These are phyloP conservation scores for Neurospora sp. DNA, from an alignment of 495 filamentous ascomycete species.

Conservation along the genomic window DNA sequence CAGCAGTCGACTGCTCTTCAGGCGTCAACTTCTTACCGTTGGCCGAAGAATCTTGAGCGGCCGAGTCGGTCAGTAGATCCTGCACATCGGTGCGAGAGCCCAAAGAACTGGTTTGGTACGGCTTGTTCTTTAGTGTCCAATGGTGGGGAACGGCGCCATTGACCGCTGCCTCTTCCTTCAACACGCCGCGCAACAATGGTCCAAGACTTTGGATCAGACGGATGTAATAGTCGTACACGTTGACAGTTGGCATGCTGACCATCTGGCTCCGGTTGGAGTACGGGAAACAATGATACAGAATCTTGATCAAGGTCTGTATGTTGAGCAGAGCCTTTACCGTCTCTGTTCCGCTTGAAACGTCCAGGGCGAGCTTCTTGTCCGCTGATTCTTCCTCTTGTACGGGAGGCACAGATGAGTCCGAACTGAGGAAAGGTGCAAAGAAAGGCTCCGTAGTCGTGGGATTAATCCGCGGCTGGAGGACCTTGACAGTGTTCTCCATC, in stretches of 20 bases:
- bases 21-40: constrained; percentile 19
- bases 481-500: constrained; percentile 56
- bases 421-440: constrained; percentile 52
- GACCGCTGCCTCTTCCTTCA: constrained; percentile 74
- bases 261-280: constrained; percentile 37
- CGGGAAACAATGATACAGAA: constrained; percentile 65
- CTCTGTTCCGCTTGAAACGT: constrained; percentile 52
- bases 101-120: background rate
- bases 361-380: constrained; percentile 8
- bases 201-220: constrained; percentile 61
- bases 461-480: constrained; percentile 53
- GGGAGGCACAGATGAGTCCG: constrained; percentile 17
- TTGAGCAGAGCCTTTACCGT: constrained; percentile 68
- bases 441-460: constrained; percentile 26
- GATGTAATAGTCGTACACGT: constrained; percentile 69
- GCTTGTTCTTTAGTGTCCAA: constrained; percentile 24
- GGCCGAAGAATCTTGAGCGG: constrained; percentile 13
- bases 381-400: background rate
- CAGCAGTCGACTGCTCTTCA: constrained; percentile 26
- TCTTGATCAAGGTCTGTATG: constrained; percentile 60
- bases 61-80: constrained; percentile 28
- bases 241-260: constrained; percentile 54
- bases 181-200: constrained; percentile 61
- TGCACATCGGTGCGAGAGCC: background rate
- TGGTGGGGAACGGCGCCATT: constrained; percentile 30